These are phyloP conservation scores for Acephala macrosclerotiorum DNA, from an alignment of 2,329 filamentous ascomycete species.

Conservation along the genomic window DNA sequence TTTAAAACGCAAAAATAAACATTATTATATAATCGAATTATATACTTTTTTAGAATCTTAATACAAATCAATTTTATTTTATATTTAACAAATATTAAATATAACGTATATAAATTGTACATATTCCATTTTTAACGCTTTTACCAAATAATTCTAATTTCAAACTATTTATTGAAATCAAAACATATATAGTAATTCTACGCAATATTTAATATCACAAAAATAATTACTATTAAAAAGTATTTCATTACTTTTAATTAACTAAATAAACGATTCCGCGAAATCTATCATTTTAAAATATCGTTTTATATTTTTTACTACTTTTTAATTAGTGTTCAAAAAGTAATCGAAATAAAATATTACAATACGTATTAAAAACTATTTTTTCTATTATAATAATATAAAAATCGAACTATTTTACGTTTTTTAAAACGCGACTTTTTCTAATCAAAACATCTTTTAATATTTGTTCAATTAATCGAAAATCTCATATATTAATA, in stretches of 20 bases:
- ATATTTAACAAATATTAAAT: background rate
- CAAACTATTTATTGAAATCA: slow-evolving; percentile 23
- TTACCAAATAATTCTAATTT: slow-evolving; percentile 13
- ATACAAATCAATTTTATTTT: background rate
- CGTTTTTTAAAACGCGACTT: slow-evolving; percentile 17
- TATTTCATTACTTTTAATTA: slow-evolving; percentile 29
- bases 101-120: slow-evolving; percentile 21
- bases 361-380: slow-evolving; percentile 23
- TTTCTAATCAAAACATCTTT: slow-evolving; percentile 18
- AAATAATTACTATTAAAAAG: slow-evolving; percentile 30
- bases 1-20: too few relatives aligned
- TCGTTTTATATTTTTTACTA: slow-evolving; percentile 26
- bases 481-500: slow-evolving; percentile 24
- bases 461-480: slow-evolving; percentile 22
- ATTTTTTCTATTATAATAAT: slow-evolving; percentile 19
- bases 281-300: slow-evolving; percentile 29
- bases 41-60: background rate
- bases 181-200: slow-evolving; percentile 24
- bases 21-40: slow-evolving; percentile 15
- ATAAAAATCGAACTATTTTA: slow-evolving; percentile 22
- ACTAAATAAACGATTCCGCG: slow-evolving; percentile 29
- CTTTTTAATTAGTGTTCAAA: slow-evolving; percentile 16
- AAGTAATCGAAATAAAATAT: slow-evolving; percentile 23
- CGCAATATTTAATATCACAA: slow-evolving; percentile 25
- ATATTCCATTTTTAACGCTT: slow-evolving; percentile 25